phyloP scores from a whole-genome alignment of 2,329 filamentous ascomycete species.

The Aspergillus eucalypticola region DNA sequence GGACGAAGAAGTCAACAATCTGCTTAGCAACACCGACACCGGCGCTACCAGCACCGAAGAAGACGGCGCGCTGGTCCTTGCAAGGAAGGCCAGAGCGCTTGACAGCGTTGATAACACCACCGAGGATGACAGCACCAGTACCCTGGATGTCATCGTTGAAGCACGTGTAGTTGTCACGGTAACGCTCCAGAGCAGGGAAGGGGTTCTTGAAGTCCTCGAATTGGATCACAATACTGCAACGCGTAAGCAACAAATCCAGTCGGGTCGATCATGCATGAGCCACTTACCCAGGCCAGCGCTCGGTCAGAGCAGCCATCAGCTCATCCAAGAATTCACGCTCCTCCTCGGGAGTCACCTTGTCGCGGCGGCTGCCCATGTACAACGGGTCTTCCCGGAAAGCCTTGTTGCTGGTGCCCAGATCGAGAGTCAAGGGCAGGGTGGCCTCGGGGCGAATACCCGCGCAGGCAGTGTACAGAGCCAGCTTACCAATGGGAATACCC shows the following conservation, averaged over 20 bases:
- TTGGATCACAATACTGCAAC: slow-evolving; percentile 70
- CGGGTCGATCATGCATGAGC: slow-evolving; percentile 12
- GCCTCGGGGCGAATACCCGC: slow-evolving; percentile 84
- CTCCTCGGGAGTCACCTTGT: slow-evolving; percentile 73
- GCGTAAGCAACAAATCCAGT: slow-evolving; percentile 24
- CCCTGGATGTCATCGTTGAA: slow-evolving; percentile 99
- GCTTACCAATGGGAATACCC: slow-evolving; percentile 96
- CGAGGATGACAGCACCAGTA: slow-evolving; percentile 91
- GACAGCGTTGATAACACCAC: slow-evolving; percentile 73
- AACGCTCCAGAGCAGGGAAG: slow-evolving; percentile 88
- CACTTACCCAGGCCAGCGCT: slow-evolving; percentile 67
- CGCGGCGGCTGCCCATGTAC: slow-evolving; percentile 85
- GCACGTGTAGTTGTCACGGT: slow-evolving; percentile 84
- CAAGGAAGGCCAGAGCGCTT: slow-evolving; percentile 82
- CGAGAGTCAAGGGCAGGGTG: slow-evolving; percentile 63
- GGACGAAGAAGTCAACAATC: slow-evolving; percentile 94
- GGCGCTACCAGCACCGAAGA: slow-evolving; percentile 92
- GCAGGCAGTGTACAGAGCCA: slow-evolving; percentile 91
- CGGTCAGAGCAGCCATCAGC: slow-evolving; percentile 87
- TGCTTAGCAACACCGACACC: slow-evolving; percentile 98
- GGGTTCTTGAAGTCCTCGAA: slow-evolving; percentile 99
- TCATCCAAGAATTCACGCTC: slow-evolving; percentile 95
- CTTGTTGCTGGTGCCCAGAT: slow-evolving; percentile 66
- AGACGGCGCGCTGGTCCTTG: slow-evolving; percentile 90
- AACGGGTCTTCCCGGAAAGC: slow-evolving; percentile 72